Conservation (phyloP, 2,329 filamentous ascomycete genomes). For the Neonectria magnoliae region DNA sequence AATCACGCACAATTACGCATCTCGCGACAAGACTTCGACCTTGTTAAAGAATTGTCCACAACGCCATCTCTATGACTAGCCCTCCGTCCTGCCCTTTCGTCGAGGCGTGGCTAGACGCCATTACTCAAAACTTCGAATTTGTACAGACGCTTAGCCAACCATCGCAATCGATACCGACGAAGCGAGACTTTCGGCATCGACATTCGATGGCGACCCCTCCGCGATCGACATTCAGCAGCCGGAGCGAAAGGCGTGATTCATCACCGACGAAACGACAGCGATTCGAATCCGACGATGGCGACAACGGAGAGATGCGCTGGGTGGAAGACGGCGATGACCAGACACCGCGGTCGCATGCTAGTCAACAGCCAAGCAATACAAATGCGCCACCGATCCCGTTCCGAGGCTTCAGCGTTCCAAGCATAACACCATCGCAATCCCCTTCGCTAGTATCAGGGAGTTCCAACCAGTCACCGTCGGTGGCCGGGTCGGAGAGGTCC, state of each 20-base stretch:
- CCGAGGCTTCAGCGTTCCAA: neutral
- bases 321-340: neutral
- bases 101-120: neutral
- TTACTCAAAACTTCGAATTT: neutral
- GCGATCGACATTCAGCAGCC: neutral
- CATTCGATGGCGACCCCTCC: neutral
- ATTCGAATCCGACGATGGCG: neutral
- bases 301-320: neutral
- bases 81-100: neutral
- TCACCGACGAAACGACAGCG: neutral
- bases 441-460: neutral
- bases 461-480: neutral
- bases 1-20: no score
- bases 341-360: neutral
- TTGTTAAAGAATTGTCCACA: neutral
- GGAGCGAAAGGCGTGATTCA: neutral
- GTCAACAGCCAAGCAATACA: neutral
- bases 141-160: neutral
- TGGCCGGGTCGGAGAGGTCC: neutral
- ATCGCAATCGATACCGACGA: neutral
- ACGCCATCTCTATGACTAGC: neutral
- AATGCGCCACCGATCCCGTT: neutral
- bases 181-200: neutral
- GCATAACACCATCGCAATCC: neutral
- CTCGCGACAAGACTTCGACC: neutral